Base-by-base conservation (phyloP, 441 rosid genomes). In the Mallotus japonicus region DNA sequence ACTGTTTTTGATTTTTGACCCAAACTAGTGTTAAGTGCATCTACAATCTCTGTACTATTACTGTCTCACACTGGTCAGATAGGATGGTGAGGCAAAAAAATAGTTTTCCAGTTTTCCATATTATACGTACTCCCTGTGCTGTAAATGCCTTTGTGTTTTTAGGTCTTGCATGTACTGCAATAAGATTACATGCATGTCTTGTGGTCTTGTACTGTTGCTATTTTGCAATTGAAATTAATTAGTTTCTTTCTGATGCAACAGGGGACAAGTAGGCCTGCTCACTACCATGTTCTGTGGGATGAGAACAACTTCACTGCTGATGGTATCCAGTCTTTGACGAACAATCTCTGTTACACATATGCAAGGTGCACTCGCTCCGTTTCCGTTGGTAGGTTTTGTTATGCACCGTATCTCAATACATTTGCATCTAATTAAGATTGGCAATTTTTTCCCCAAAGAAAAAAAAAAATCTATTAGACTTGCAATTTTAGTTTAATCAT, bases 181-280 rank as follows among this genome's bases (percentile, higher is more conserved):
- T 34, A 53, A 22, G 12, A 24, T 50, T 58, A 44, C 44, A 16
- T 14, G 17, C 10, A 44, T 8, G 49, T 10, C 32, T 7, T 44
- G 49, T 6, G 12, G 17, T n/a, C 24, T 19, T 65, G 54, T 47
- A 28, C 2, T 67, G 37, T 12, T 28, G 51, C 34, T 56, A 6
- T 37, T 15, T 59, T 8, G 28, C 49, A 60, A 19, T 61, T 37
- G 42, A 69, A 64, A 37, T 53, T 28, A 53, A n/a, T 11, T 56
- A 32, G 66, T 69, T 28, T 75, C 62, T 51, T 69, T 47, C 37
- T 65, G 34, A 62, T 72, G 24, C 68, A 77, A 22, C 77, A 95
- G 99, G 99, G 98, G 59, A 96, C 99, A 13, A 96, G 99, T 76
- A 84, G 99, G 70, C 99, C 99, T 11, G 98, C 99, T 53, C 99